These are phyloP conservation scores for Aspergillus bombycis DNA, from an alignment of 2,329 filamentous ascomycete species.

Conservation along the genomic window DNA sequence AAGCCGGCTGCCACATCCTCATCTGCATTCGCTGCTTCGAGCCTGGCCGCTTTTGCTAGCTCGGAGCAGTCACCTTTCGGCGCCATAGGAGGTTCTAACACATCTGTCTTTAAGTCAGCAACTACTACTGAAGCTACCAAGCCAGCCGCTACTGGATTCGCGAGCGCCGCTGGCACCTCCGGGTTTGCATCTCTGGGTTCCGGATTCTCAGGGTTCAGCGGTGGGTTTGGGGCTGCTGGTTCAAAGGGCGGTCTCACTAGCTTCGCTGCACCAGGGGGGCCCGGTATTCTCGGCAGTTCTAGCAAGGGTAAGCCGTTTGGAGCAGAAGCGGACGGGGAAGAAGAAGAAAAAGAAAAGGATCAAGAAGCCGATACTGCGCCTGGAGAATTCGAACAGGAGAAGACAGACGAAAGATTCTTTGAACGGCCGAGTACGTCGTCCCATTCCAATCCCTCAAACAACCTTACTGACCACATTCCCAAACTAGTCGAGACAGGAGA, in stretches of 20 bases:
- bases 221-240: constrained; percentile 54
- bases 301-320: constrained; percentile 68
- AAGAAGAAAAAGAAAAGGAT: constrained; percentile 52
- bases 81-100: constrained; percentile 51
- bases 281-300: constrained; percentile 45
- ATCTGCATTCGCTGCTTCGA: constrained; percentile 69
- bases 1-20: constrained; percentile 51
- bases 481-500: constrained; percentile 80
- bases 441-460: neutral
- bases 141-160: constrained; percentile 34
- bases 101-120: constrained; percentile 47
- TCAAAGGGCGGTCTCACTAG: constrained; percentile 58
- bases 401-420: constrained; percentile 53
- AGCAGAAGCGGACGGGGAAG: constrained; percentile 62
- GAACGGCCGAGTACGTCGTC: constrained; percentile 66
- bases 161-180: constrained; percentile 34
- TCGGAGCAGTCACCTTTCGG: constrained; percentile 68
- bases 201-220: constrained; percentile 41
- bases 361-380: constrained; percentile 49
- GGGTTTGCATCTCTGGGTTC: constrained; percentile 44
- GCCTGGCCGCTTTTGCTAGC: constrained; percentile 67
- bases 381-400: constrained; percentile 54
- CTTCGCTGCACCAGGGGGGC: constrained; percentile 68
- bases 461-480: neutral
- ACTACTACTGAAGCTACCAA: constrained; percentile 25